phyloP scores from a whole-genome alignment of 164 flowering plant genomes.

The Platanus orientalis region DNA sequence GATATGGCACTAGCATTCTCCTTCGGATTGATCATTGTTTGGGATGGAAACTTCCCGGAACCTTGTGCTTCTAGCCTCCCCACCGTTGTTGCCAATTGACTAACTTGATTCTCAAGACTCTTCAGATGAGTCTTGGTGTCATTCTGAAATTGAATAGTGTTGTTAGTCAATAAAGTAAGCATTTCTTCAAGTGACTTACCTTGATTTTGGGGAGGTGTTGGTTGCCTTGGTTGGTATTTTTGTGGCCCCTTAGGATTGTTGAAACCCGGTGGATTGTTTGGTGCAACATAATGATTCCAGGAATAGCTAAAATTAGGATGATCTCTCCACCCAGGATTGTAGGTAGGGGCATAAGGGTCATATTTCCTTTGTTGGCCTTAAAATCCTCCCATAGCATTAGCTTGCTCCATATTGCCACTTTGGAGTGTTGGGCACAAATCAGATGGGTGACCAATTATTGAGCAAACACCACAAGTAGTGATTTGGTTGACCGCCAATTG shows the following conservation, averaged over 20 bases:
- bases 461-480: background rate
- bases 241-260: background rate
- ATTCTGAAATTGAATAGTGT: background rate
- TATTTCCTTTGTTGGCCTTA: background rate
- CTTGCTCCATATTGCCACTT: background rate
- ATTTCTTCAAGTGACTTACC: slow-evolving; percentile 1
- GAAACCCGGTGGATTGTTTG: background rate
- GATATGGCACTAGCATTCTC: slow-evolving; percentile 3
- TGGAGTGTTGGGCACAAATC: slow-evolving; percentile 5
- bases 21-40: background rate
- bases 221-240: background rate
- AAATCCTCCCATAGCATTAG: slow-evolving; percentile 1
- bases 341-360: slow-evolving; percentile 1
- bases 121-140: background rate
- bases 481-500: background rate
- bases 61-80: background rate
- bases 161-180: background rate
- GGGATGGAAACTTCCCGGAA: background rate
- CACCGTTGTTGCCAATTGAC: background rate
- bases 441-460: background rate
- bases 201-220: background rate
- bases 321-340: background rate
- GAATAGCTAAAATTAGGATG: background rate
- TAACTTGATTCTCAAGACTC: background rate
- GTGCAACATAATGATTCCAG: background rate